Conservation (phyloP, 495 filamentous ascomycete genomes). For the Pyrenula aspistea region DNA sequence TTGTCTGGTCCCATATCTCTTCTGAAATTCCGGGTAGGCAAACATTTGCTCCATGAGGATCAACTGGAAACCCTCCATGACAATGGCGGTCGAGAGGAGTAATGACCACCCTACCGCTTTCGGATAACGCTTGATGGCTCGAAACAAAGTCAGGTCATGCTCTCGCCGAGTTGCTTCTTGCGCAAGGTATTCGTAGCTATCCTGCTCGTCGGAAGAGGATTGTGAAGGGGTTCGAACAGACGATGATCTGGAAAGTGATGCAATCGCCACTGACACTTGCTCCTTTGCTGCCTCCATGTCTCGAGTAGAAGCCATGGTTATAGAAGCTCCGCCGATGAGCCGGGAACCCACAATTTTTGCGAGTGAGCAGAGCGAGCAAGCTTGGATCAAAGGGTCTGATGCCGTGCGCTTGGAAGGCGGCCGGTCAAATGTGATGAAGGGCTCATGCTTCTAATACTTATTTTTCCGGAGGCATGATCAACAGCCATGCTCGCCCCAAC, state of each 20-base stretch:
- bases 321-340: neutral
- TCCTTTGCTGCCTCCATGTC: neutral
- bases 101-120: constrained; percentile 32
- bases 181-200: neutral
- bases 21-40: constrained; percentile 14
- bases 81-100: constrained; percentile 24
- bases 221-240: neutral
- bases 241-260: neutral
- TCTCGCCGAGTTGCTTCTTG: neutral
- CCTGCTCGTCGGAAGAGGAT: neutral
- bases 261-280: neutral
- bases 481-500: too few species aligned
- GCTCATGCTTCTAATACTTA: too few species aligned
- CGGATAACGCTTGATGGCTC: constrained; percentile 16
- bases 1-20: constrained; percentile 15
- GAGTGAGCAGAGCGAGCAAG: too few species aligned
- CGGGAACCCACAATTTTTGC: too few species aligned
- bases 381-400: too few species aligned
- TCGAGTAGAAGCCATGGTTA: neutral
- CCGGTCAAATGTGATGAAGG: too few species aligned
- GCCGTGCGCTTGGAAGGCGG: too few species aligned
- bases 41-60: constrained; percentile 20
- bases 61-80: constrained; percentile 35
- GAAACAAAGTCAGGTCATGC: neutral
- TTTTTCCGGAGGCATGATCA: too few species aligned